Percentiles rank a stretch among this genome's conserved stretches.
These are phyloP conservation scores for Mrakiaceae sp. DNA, from an alignment of 1,284 basidiomycete species.

Conservation along the genomic window DNA sequence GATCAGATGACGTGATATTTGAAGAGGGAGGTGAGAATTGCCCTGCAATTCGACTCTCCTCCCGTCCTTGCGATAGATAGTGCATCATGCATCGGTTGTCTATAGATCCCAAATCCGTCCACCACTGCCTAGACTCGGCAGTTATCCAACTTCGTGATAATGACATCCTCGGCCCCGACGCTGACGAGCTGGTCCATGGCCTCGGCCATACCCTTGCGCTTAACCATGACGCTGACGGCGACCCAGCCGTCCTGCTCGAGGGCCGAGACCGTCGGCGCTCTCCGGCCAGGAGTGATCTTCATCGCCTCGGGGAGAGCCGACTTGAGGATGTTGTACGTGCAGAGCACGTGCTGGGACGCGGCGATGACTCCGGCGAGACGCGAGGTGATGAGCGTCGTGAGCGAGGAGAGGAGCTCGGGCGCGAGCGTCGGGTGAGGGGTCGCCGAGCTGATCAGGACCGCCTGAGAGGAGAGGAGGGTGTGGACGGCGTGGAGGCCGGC, in stretches of 20 bases:
- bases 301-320: conserved; percentile 52
- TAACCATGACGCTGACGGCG: conserved; percentile 85
- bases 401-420: conserved; percentile 36
- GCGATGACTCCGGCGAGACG: conserved; percentile 91
- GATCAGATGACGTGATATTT: too few relatives aligned
- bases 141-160: conserved; percentile 83
- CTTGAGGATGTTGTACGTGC: conserved; percentile 81
- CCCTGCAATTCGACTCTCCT: too few relatives aligned
- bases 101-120: too few relatives aligned
- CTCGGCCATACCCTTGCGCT: conserved; percentile 66
- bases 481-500: conserved; percentile 89
- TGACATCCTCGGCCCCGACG: conserved; percentile 78
- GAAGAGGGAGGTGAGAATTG: too few relatives aligned
- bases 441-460: conserved; percentile 80
- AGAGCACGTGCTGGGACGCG: conserved; percentile 74
- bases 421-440: conserved; percentile 52
- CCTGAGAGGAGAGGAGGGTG: conserved; percentile 78
- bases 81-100: too few relatives aligned
- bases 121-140: conserved; percentile 60
- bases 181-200: conserved; percentile 83
- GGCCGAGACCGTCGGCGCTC: conserved; percentile 80
- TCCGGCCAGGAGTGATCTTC: conserved; percentile 71
- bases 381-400: conserved; percentile 71
- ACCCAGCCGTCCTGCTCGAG: conserved; percentile 74
- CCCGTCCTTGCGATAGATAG: too few relatives aligned